These are phyloP conservation scores for Capsicum pubescens DNA, from an alignment of 257 asterid species.

Conservation along the genomic window DNA sequence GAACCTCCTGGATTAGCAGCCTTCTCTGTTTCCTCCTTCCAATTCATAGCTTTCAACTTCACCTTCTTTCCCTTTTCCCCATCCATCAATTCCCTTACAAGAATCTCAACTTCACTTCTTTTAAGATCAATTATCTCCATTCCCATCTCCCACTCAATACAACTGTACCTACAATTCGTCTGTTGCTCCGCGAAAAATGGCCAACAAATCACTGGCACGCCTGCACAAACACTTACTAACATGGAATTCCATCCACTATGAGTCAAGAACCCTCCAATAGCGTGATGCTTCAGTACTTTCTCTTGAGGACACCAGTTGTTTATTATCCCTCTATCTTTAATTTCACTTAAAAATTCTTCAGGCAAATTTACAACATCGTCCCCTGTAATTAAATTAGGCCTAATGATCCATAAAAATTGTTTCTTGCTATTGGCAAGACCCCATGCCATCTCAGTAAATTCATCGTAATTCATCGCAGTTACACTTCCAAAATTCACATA, in stretches of 20 bases:
- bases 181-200: constrained; percentile 9
- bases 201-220: neutral
- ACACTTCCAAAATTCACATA: constrained; percentile 13
- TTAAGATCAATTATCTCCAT: neutral
- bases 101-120: constrained; percentile 1
- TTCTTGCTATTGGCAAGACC: neutral
- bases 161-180: constrained; percentile 13
- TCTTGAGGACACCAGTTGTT: neutral
- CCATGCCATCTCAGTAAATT: constrained; percentile 21
- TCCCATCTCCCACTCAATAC: neutral
- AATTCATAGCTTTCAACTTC: constrained; percentile 1
- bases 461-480: neutral
- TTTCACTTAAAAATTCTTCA: neutral
- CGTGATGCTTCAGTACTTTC: neutral
- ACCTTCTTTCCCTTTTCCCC: neutral
- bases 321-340: constrained; percentile 11
- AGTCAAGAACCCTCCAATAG: neutral
- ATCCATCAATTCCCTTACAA: constrained; percentile 13
- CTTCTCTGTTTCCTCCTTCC: constrained; percentile 9
- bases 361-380: neutral
- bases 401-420: neutral
- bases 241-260: neutral
- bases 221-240: neutral
- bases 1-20: neutral
- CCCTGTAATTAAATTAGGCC: constrained; percentile 16